Base-by-base conservation (phyloP, 2,329 filamentous ascomycete species). In the Fusarium pseudocircinatum region DNA sequence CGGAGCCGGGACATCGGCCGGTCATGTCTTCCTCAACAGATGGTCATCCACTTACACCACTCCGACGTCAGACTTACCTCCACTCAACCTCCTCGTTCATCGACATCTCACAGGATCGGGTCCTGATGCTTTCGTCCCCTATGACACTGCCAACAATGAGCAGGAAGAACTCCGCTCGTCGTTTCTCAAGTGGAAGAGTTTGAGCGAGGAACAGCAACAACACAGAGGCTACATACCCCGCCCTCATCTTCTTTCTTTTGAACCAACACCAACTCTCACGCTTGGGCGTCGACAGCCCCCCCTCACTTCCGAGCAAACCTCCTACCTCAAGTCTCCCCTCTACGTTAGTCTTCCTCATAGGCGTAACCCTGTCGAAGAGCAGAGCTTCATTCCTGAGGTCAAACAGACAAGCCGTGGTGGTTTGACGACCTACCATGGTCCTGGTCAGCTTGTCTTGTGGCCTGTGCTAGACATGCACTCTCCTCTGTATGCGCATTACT, bases 341-440 rank as follows among this genome's bases (percentile, higher is more conserved):
- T 72, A 67, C 32, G 76, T 87, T 44, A 24, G 69, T 53, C 69
- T 69, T 30, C 40, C 70, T 20, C 61, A 63, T 72, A 74, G 71
- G 46, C 56, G 53, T 30, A 52, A 69, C 12, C 76, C 86, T 39
- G 77, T 83, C 50, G 72, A 79, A 37, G 52, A 73, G 39, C 60
- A 43, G 66, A 80, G 37, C 56, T 85, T 82, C 75, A 72, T 80
- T 32, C 93, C 92, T 7, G 85, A 88, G n/a, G 90, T 96, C 76
- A 82, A 89, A 47, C 87, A 91, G 77, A 92, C 94, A 20, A 88
- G 91, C n/a, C 91, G 96, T 61, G 96, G 96, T 69, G 96, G 96
- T 0, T 91, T 97, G 74, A 95, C 94, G 0, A 98, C 96, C 6
- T 98, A 97, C 84, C 96, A 99, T 81, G 96, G 96, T 0, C 96